Evolutionary conservation across 169 alveolate genomes (phyloP).

Genomic region (Sarcocystis neurona): DNA sequence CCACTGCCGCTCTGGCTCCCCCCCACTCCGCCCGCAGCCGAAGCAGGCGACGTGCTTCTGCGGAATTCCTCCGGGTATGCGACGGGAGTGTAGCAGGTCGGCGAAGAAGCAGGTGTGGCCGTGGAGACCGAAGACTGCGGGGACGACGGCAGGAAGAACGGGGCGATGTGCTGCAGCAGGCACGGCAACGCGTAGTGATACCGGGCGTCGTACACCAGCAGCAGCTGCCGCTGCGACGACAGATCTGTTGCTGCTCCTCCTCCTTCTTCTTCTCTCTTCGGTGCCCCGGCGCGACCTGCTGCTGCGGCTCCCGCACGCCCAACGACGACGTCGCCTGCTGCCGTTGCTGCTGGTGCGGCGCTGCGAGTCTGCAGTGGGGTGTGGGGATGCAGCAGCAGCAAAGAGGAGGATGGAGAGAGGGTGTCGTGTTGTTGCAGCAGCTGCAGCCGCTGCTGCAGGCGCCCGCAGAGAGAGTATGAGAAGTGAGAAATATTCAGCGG

Average conservation of each 20-base stretch:
- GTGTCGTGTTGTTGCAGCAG: background rate
- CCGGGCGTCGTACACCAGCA: constrained; percentile 24
- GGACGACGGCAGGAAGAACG: constrained; percentile 25
- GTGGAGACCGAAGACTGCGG: constrained; percentile 36
- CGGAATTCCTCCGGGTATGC: background rate
- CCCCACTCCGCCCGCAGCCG: no score
- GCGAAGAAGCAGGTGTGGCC: constrained; percentile 13
- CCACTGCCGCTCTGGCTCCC: no score
- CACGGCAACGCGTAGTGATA: constrained; percentile 36
- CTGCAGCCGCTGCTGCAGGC: background rate
- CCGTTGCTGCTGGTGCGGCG: background rate
- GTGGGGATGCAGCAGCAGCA: background rate
- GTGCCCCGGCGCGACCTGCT: background rate
- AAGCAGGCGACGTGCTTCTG: no score
- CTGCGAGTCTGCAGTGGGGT: background rate
- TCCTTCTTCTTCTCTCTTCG: background rate
- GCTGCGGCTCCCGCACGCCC: background rate
- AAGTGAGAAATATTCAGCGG: constrained; percentile 19
- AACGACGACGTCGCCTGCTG: background rate
- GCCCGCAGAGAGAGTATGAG: constrained; percentile 1
- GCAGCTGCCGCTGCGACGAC: background rate
- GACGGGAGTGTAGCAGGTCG: constrained; percentile 10
- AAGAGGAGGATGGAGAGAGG: background rate
- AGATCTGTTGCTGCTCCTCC: background rate
- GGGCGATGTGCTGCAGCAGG: constrained; percentile 24